These are phyloP conservation scores for Cytospora chrysosperma DNA, from an alignment of 2,329 filamentous ascomycete species.

Conservation along the genomic window DNA sequence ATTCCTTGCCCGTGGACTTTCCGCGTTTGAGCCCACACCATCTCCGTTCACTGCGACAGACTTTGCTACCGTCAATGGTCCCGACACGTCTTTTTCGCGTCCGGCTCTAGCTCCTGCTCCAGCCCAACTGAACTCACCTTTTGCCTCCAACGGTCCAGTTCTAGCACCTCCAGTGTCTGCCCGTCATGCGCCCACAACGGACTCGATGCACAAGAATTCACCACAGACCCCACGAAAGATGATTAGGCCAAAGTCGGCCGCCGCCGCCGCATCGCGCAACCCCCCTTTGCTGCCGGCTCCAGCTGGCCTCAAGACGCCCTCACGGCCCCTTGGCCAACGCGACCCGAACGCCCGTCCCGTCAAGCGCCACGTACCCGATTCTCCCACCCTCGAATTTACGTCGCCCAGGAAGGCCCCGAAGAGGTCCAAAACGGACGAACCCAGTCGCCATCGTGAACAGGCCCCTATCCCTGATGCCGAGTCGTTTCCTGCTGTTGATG, in stretches of 20 bases:
- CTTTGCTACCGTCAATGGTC: conserved; percentile 9
- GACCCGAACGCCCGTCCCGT: conserved; percentile 16
- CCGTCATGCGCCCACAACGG: conserved; percentile 14
- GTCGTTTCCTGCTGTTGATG: conserved; percentile 73
- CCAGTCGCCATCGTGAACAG: conserved; percentile 20
- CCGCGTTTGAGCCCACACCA: conserved; percentile 12
- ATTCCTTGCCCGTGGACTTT: conserved; percentile 8
- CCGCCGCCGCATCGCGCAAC: conserved; percentile 11
- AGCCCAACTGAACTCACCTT: conserved; percentile 19
- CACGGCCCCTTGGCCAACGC: conserved; percentile 19
- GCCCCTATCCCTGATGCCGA: conserved; percentile 63
- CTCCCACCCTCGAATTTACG: conserved; percentile 20
- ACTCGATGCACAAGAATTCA: conserved; percentile 23
- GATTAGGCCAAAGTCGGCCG: conserved; percentile 15
- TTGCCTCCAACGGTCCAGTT: conserved; percentile 18
- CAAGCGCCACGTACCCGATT: conserved; percentile 21
- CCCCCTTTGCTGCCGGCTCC: conserved; percentile 22
- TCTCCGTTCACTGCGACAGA: conserved; percentile 11
- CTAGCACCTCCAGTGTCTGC: conserved; percentile 18
- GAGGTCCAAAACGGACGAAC: conserved; percentile 23
- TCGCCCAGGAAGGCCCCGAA: conserved; percentile 23
- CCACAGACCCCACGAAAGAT: conserved; percentile 23
- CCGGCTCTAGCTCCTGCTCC: conserved; percentile 15
- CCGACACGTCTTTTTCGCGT: conserved; percentile 21
- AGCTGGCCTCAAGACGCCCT: conserved; percentile 17